Evolutionary conservation across 2,329 filamentous ascomycete genomes (phyloP).

Genomic region (Trichoderma sp.): DNA sequence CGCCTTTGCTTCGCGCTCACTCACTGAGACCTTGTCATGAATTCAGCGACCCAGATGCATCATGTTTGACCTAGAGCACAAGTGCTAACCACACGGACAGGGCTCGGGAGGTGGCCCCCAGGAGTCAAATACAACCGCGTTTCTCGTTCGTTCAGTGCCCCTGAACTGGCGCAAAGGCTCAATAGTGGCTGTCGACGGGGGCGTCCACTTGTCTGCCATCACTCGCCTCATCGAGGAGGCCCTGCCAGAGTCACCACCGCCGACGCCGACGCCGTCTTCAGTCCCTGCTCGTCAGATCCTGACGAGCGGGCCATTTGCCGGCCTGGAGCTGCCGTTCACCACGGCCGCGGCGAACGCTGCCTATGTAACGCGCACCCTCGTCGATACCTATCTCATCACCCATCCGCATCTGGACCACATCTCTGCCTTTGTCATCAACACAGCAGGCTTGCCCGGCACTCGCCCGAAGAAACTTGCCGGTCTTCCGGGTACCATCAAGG

Average conservation of each 20-base stretch:
- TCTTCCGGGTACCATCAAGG: conserved; percentile 83
- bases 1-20: not conserved
- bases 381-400: conserved; percentile 89
- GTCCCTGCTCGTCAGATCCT: conserved; percentile 53
- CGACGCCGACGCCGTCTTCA: conserved; percentile 28
- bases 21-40: not conserved
- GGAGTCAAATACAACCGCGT: conserved; percentile 86
- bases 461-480: conserved; percentile 85
- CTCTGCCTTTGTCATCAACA: conserved; percentile 89
- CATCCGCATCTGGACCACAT: conserved; percentile 98
- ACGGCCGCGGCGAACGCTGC: conserved; percentile 76
- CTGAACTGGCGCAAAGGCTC: conserved; percentile 81
- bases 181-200: conserved; percentile 88
- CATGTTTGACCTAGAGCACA: not conserved
- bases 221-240: conserved; percentile 71
- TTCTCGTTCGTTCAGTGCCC: conserved; percentile 80
- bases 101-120: conserved; percentile 86
- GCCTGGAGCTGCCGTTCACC: conserved; percentile 68
- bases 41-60: not conserved
- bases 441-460: conserved; percentile 77
- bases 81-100: conserved; percentile 50
- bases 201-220: conserved; percentile 85
- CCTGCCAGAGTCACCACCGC: conserved; percentile 42
- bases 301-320: conserved; percentile 74
- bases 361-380: conserved; percentile 74